Conservation (phyloP, 1,284 basidiomycete species). For the Pyrrhoderma noxium region DNA sequence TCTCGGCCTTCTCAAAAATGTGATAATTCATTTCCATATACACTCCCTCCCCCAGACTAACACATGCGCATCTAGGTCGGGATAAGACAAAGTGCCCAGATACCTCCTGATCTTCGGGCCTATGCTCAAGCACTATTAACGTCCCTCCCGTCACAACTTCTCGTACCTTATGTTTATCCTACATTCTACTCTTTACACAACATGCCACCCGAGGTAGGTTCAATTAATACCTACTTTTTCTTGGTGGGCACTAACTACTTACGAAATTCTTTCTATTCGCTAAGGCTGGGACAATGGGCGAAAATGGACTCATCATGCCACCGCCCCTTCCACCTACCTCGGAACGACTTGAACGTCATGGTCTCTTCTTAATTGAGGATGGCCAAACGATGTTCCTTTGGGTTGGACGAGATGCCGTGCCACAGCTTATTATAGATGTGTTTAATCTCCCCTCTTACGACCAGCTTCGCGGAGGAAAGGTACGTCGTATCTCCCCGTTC, state of each 20-base stretch:
- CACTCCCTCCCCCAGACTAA: constrained; percentile 11
- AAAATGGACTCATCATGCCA: constrained; percentile 77
- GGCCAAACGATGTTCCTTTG: constrained; percentile 97
- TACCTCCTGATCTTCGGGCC: constrained; percentile 92
- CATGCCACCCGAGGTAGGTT: constrained; percentile 82
- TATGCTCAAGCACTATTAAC: constrained; percentile 93
- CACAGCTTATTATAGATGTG: constrained; percentile 89
- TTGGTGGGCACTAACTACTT: background rate
- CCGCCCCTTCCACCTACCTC: constrained; percentile 87
- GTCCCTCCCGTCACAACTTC: constrained; percentile 83
- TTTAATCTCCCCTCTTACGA: constrained; percentile 89
- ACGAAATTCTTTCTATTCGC: background rate
- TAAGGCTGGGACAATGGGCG: constrained; percentile 77
- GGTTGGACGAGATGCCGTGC: constrained; percentile 95
- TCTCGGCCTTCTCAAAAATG: constrained; percentile 91
- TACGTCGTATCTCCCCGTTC: constrained; percentile 27
- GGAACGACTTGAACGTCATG: constrained; percentile 91
- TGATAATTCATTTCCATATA: constrained; percentile 28
- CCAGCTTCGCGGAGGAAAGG: constrained; percentile 88
- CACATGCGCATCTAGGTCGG: constrained; percentile 54
- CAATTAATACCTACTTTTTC: background rate
- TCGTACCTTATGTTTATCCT: constrained; percentile 93
- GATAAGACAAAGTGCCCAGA: constrained; percentile 90
- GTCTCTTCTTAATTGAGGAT: constrained; percentile 95
- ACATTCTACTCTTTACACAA: constrained; percentile 95